Evolutionary conservation across 768 basidiomycete genomes (phyloP).

Genomic region (Calocera cornea): DNA sequence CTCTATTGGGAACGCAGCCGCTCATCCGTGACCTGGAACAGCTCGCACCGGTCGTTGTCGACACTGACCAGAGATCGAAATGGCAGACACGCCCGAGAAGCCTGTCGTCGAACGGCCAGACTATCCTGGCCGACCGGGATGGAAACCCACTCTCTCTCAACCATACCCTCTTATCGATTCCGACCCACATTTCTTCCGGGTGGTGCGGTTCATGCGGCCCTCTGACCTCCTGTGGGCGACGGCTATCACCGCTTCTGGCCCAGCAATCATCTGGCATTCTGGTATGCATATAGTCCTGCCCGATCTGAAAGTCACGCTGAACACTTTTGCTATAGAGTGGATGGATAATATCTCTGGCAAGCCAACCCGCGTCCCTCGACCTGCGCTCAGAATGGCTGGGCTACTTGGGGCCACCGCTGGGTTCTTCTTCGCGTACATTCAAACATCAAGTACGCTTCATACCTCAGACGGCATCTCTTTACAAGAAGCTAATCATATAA

Average conservation of each 20-base stretch:
- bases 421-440: constrained; percentile 17
- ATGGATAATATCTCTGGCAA: neutral
- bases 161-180: constrained; percentile 86
- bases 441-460: constrained; percentile 18
- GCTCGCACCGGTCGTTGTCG: too few species aligned
- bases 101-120: neutral
- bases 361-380: neutral
- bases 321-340: neutral
- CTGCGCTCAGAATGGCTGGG: neutral
- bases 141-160: constrained; percentile 19
- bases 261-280: constrained; percentile 65
- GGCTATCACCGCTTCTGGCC: constrained; percentile 64
- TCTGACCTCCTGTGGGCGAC: constrained; percentile 83
- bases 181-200: constrained; percentile 79
- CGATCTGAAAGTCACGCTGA: neutral
- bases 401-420: neutral
- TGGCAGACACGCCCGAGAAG: too few species aligned
- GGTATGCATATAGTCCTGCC: constrained; percentile 40
- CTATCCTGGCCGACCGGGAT: constrained; percentile 22
- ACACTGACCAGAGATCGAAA: too few species aligned
- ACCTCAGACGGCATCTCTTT: constrained; percentile 3
- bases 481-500: neutral
- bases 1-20: neutral
- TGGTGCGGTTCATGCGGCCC: constrained; percentile 75
- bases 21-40: too few species aligned